Evolutionary conservation across 495 filamentous ascomycete species (phyloP).

Genomic region (Amorphotheca resinae): DNA sequence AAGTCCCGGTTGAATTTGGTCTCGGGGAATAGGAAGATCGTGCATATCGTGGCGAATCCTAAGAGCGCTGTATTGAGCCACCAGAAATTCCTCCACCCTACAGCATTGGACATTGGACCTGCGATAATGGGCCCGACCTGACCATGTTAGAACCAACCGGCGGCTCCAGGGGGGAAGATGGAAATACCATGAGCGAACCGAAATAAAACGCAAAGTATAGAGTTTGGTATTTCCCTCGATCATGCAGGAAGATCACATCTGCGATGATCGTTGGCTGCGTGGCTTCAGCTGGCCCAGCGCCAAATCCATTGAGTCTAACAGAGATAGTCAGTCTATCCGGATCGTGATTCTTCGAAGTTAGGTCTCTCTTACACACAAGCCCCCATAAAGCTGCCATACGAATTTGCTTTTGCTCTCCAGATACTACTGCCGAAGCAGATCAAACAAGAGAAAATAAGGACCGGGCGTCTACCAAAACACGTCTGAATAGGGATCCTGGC

Average conservation of each 20-base stretch:
- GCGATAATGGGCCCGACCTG: slow-evolving; percentile 48
- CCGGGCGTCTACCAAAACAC: slow-evolving; percentile 46
- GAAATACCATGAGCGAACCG: slow-evolving; percentile 27
- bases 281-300: slow-evolving; percentile 44
- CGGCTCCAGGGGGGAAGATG: slow-evolving; percentile 29
- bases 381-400: slow-evolving; percentile 51
- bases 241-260: slow-evolving; percentile 53
- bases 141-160: slow-evolving; percentile 43
- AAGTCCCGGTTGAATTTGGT: slow-evolving; percentile 43
- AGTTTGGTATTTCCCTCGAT: slow-evolving; percentile 52
- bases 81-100: slow-evolving; percentile 60
- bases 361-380: slow-evolving; percentile 40
- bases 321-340: not conserved
- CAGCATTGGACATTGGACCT: slow-evolving; percentile 42
- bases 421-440: slow-evolving; percentile 45
- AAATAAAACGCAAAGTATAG: slow-evolving; percentile 45
- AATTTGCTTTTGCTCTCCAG: slow-evolving; percentile 45
- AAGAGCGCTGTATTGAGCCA: slow-evolving; percentile 29
- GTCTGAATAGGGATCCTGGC: slow-evolving; percentile 42
- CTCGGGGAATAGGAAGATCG: slow-evolving; percentile 47
- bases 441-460: slow-evolving; percentile 41
- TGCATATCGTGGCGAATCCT: slow-evolving; percentile 31
- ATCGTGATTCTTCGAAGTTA: not conserved
- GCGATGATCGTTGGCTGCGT: slow-evolving; percentile 48
- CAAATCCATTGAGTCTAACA: slow-evolving; percentile 42